Conservation (phyloP, 176 grass and related monocot genomes). For the Eragrostis curvula region DNA sequence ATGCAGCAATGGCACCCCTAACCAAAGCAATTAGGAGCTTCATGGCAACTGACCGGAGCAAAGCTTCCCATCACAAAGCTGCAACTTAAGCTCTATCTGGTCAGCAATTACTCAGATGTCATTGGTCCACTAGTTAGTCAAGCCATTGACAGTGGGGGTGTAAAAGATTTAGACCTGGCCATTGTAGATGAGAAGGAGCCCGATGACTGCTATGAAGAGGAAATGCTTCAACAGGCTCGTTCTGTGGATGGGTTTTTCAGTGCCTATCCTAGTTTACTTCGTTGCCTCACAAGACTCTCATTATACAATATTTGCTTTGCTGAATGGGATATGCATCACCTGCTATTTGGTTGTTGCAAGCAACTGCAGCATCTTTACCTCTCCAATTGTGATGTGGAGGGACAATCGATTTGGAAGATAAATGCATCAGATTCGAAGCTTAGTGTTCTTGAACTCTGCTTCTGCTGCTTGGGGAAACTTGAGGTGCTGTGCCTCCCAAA, state of each 20-base stretch:
- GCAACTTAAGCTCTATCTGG: not conserved
- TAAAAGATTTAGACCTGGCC: slow-evolving; percentile 4
- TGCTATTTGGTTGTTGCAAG: slow-evolving; percentile 35
- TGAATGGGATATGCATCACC: slow-evolving; percentile 5
- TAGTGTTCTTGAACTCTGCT: not conserved
- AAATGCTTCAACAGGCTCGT: slow-evolving; percentile 17
- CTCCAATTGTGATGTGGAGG: not conserved
- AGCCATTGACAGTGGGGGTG: not conserved
- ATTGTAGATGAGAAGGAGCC: slow-evolving; percentile 14
- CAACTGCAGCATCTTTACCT: slow-evolving; percentile 12
- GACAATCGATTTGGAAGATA: slow-evolving; percentile 5
- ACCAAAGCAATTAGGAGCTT: slow-evolving; percentile 34
- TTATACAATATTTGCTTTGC: slow-evolving; percentile 5
- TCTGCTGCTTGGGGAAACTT: not conserved
- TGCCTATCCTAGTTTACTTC: slow-evolving; percentile 2
- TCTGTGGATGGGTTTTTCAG: slow-evolving; percentile 3
- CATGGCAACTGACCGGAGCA: not conserved
- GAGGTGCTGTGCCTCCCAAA: slow-evolving; percentile 31
- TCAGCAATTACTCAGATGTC: not conserved
- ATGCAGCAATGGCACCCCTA: slow-evolving; percentile 12
- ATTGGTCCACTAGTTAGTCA: slow-evolving; percentile 8
- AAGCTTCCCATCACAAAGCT: not conserved
- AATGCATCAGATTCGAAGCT: slow-evolving; percentile 26
- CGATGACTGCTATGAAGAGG: not conserved
- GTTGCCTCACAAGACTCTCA: slow-evolving; percentile 13